Percentiles rank a stretch among this genome's conserved stretches.
Conservation (phyloP, 192 early-diverging fungal genomes). For the Pilaira anomala region DNA sequence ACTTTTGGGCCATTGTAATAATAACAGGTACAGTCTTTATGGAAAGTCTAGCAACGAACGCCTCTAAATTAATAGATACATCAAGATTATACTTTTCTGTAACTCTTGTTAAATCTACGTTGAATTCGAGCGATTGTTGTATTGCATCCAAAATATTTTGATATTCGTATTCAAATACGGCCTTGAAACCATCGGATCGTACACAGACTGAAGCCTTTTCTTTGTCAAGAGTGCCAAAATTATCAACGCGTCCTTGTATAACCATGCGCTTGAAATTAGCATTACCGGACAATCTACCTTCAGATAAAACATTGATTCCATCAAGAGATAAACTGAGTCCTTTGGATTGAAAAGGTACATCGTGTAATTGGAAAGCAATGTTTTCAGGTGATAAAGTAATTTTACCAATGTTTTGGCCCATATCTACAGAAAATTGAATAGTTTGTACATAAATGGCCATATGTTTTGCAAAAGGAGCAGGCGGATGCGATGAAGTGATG, state of each 20-base stretch:
- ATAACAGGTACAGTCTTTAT: slow-evolving; percentile 59
- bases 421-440: slow-evolving; percentile 51
- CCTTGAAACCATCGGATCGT: slow-evolving; percentile 27
- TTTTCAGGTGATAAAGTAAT: slow-evolving; percentile 49
- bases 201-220: neutral
- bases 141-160: slow-evolving; percentile 66
- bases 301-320: slow-evolving; percentile 46
- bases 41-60: slow-evolving; percentile 28
- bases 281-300: slow-evolving; percentile 59
- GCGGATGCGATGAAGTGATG: neutral
- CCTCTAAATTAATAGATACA: slow-evolving; percentile 9
- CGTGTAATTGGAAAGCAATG: slow-evolving; percentile 39
- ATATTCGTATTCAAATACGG: slow-evolving; percentile 71
- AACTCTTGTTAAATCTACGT: slow-evolving; percentile 1
- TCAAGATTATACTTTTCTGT: neutral
- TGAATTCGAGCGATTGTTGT: slow-evolving; percentile 46
- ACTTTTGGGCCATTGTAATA: slow-evolving; percentile 43
- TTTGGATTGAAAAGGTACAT: slow-evolving; percentile 38
- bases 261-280: slow-evolving; percentile 11
- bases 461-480: slow-evolving; percentile 47
- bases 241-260: neutral
- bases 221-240: neutral
- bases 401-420: slow-evolving; percentile 65
- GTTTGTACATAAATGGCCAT: slow-evolving; percentile 41
- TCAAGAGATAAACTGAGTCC: slow-evolving; percentile 40